Evolutionary conservation across 352 stramenopile species (phyloP), one percentile per base, ranked within the genome.

Genomic region (Phytophthora idaei): DNA sequence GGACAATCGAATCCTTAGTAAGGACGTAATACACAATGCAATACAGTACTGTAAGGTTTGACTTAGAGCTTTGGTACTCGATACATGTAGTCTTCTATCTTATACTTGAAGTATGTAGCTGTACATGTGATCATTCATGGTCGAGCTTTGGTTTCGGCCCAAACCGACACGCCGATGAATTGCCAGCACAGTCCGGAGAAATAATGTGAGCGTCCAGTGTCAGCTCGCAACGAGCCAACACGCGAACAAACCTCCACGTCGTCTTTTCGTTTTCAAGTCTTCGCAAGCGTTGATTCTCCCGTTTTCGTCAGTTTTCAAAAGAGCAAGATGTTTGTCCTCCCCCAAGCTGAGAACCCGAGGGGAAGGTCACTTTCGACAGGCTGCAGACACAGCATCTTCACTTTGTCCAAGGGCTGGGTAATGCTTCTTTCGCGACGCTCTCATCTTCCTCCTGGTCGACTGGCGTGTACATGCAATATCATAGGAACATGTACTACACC

Each of bases 141-240:
- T 2, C 8, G 8, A 27, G 31, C 8, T 55, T 58, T 39, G 25
- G 27, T 17, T 39, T 15, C 11, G 25, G 29, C 25, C 25, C 21
- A 48, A 42, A 42, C 7, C 36, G 14, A 47, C 2, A 37, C 1
- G 21, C 32, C 34, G 57, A 64, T 64, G 57, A 50, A 46, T 36
- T 36, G 17, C 46, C 36, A 50, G 9, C 27, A 32, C 46, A n/a
- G 15, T 31, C 14, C 49, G 36, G 50, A 48, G 25, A 50, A 28
- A 36, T 57, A 64, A 64, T 64, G 46, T 8, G 49, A 9, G 28
- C 27, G 37, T 54, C 29, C 7, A 41, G 27, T 54, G 14, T 14
- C 27, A 36, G 28, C 28, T 3, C n/a, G 36, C 36, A 42, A 37
- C 32, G 8, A 37, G 32, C 8, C 51, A 48, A 42, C 37, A 32